Evolutionary conservation across 148 eudicot species (phyloP).

Genomic region (Silene latifolia): DNA sequence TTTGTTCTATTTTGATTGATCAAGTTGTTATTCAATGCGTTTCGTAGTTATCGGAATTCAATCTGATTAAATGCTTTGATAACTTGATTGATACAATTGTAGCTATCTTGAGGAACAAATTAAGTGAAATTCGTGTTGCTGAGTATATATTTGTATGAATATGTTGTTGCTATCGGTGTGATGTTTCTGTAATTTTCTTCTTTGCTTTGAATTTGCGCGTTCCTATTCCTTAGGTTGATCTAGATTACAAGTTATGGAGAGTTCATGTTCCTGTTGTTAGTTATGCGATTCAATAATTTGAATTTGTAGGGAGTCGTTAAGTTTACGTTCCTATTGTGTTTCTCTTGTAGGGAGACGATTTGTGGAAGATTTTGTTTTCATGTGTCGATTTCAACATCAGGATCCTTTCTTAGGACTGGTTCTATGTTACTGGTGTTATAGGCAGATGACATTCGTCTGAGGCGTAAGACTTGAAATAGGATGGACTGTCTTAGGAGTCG

Average conservation of each 20-base stretch:
- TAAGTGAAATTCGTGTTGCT: not conserved
- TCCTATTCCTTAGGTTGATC: not conserved
- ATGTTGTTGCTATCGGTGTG: not conserved
- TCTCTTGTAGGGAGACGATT: not conserved
- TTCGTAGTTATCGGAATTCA: not conserved
- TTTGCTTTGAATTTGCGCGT: not conserved
- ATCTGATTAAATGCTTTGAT: not conserved
- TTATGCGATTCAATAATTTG: not conserved
- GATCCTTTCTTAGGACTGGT: not conserved
- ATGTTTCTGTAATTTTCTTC: not conserved
- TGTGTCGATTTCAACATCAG: not conserved
- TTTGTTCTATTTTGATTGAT: not conserved
- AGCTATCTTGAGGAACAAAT: not conserved
- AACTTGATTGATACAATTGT: not conserved
- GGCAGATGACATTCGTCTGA: not conserved
- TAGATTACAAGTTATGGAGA: not conserved
- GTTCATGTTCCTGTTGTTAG: not conserved
- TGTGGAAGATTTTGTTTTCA: not conserved
- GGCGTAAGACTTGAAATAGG: not conserved
- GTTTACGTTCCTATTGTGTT: not conserved
- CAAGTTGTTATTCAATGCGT: not conserved
- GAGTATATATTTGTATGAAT: not conserved
- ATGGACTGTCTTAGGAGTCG: not conserved
- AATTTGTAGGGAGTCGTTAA: not conserved
- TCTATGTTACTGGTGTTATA: not conserved